Conservation (phyloP, 805 yeast genomes). For the Cyberlindnera mrakii region DNA sequence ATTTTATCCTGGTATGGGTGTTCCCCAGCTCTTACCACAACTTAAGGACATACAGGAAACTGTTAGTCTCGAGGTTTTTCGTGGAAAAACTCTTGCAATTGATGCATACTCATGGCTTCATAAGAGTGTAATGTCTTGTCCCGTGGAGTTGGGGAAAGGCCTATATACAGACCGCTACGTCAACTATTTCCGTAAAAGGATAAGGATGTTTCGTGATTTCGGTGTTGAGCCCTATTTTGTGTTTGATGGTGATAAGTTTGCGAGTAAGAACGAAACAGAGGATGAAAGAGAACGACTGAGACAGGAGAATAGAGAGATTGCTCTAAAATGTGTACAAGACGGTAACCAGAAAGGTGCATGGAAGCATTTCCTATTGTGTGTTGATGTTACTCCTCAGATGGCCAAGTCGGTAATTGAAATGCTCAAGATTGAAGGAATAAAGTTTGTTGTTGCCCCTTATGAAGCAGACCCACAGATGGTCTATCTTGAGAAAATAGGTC, state of each 20-base stretch:
- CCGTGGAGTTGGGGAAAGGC: slow-evolving; percentile 71
- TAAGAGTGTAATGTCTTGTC: slow-evolving; percentile 75
- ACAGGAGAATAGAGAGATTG: slow-evolving; percentile 50
- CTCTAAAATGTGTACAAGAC: slow-evolving; percentile 39
- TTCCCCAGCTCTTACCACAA: slow-evolving; percentile 73
- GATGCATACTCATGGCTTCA: slow-evolving; percentile 98
- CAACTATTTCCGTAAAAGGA: slow-evolving; percentile 59
- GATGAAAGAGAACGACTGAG: slow-evolving; percentile 53
- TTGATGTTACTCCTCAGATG: slow-evolving; percentile 86
- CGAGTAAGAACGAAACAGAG: slow-evolving; percentile 74
- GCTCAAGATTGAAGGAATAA: slow-evolving; percentile 50
- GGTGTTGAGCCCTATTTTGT: slow-evolving; percentile 82
- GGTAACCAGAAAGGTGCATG: slow-evolving; percentile 60
- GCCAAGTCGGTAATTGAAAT: slow-evolving; percentile 79
- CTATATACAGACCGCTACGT: slow-evolving; percentile 68
- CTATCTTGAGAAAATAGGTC: slow-evolving; percentile 65
- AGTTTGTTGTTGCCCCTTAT: slow-evolving; percentile 90
- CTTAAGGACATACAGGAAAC: slow-evolving; percentile 67
- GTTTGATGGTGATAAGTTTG: slow-evolving; percentile 86
- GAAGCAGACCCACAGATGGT: slow-evolving; percentile 99
- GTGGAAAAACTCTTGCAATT: slow-evolving; percentile 79
- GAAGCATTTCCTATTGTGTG: slow-evolving; percentile 67
- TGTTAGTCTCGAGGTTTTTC: slow-evolving; percentile 49
- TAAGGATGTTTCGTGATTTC: slow-evolving; percentile 56
- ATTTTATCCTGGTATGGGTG: slow-evolving; percentile 54